These are phyloP conservation scores for Pisolithus thermaeus DNA, from an alignment of 1,284 basidiomycete species.

Conservation along the genomic window DNA sequence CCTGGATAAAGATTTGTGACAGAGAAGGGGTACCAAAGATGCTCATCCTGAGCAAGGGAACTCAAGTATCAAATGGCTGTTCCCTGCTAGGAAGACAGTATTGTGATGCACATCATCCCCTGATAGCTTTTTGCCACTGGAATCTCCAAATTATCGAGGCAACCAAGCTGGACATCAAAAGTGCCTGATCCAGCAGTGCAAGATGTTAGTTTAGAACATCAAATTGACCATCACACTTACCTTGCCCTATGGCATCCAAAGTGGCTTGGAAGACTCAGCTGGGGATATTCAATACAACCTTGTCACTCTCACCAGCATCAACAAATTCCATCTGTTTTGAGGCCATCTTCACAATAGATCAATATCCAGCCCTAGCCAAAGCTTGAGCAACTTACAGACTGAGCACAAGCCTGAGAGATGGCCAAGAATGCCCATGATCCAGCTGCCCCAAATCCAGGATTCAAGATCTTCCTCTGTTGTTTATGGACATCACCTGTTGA, in stretches of 20 bases:
- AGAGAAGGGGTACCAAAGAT: too few species aligned
- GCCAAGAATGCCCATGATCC: constrained; percentile 35
- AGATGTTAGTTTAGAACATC: background rate
- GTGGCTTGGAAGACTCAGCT: constrained; percentile 29
- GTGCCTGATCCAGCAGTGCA: constrained; percentile 26
- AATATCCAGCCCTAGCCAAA: constrained; percentile 11
- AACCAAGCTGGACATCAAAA: constrained; percentile 38
- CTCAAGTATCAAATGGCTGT: background rate
- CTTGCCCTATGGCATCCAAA: constrained; percentile 40
- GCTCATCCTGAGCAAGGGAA: background rate
- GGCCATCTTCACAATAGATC: constrained; percentile 31
- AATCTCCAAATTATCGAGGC: constrained; percentile 31
- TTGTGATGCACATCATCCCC: constrained; percentile 29
- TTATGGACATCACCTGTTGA: constrained; percentile 38
- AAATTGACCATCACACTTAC: constrained; percentile 24
- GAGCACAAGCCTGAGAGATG: constrained; percentile 24
- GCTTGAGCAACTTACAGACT: background rate
- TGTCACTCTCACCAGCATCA: constrained; percentile 19
- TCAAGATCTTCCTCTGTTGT: constrained; percentile 38
- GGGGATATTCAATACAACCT: constrained; percentile 35
- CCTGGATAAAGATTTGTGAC: too few species aligned
- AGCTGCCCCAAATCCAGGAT: constrained; percentile 37
- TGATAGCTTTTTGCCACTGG: constrained; percentile 29
- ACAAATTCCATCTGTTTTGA: constrained; percentile 41
- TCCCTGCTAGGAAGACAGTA: constrained; percentile 12